These are phyloP conservation scores for Cucurbita argyrosperma DNA, from an alignment of 306 rosid species.

Conservation along the genomic window DNA sequence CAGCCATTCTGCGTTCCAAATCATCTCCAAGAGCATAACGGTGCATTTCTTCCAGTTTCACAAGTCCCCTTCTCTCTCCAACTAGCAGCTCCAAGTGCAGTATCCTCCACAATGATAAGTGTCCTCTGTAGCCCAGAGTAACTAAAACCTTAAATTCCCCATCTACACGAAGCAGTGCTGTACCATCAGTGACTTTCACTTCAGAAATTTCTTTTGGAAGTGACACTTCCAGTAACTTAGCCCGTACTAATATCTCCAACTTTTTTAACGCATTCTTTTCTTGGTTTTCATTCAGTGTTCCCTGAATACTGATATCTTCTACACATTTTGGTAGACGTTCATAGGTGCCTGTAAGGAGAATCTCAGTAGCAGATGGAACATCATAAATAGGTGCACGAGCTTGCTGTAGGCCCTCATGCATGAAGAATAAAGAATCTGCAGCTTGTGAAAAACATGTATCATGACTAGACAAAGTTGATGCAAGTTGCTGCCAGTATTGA, in stretches of 20 bases:
- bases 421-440: slow-evolving; percentile 91
- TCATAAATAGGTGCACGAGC: slow-evolving; percentile 97
- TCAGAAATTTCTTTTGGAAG: slow-evolving; percentile 74
- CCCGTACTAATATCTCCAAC: slow-evolving; percentile 74
- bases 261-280: slow-evolving; percentile 85
- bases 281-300: slow-evolving; percentile 56
- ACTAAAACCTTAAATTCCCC: slow-evolving; percentile 87
- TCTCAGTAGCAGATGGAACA: slow-evolving; percentile 86
- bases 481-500: slow-evolving; percentile 80
- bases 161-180: slow-evolving; percentile 58
- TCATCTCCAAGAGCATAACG: slow-evolving; percentile 75
- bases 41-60: slow-evolving; percentile 55
- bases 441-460: slow-evolving; percentile 93
- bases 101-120: slow-evolving; percentile 94
- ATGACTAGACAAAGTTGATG: slow-evolving; percentile 82
- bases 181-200: slow-evolving; percentile 65
- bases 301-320: slow-evolving; percentile 72
- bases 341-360: slow-evolving; percentile 73
- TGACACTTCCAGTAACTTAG: slow-evolving; percentile 67
- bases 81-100: slow-evolving; percentile 89
- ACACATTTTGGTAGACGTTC: slow-evolving; percentile 76
- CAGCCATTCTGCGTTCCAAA: slow-evolving; percentile 96
- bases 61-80: slow-evolving; percentile 60
- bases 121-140: slow-evolving; percentile 93
- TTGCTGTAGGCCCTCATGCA: slow-evolving; percentile 98